Evolutionary conservation across 1,284 basidiomycete genomes (phyloP).

Genomic region (Ustilago lituana): DNA sequence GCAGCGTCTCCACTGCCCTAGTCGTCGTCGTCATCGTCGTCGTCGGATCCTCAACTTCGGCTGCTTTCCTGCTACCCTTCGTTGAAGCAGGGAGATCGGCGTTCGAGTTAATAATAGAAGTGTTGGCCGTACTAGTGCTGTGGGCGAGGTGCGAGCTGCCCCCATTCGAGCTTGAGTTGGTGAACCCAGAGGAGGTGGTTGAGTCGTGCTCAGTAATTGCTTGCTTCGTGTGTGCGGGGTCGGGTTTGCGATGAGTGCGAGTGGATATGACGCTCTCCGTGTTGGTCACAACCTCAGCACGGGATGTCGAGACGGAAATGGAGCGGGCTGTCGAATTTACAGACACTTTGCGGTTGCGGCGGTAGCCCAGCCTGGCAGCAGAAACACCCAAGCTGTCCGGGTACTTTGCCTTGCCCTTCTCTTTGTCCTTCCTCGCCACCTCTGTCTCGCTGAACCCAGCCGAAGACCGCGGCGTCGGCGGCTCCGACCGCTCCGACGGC

Average conservation of each 20-base stretch:
- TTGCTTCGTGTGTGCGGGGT: too few relatives aligned
- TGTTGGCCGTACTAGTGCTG: slow-evolving; percentile 17
- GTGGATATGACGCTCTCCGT: slow-evolving; percentile 32
- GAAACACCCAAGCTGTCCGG: slow-evolving; percentile 6
- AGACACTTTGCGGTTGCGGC: slow-evolving; percentile 33
- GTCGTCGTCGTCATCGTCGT: slow-evolving; percentile 2
- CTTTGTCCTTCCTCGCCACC: not conserved
- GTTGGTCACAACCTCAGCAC: slow-evolving; percentile 17
- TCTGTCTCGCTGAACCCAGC: slow-evolving; percentile 1
- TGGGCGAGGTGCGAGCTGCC: slow-evolving; percentile 7
- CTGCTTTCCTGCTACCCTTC: too few relatives aligned
- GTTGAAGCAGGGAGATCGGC: not conserved
- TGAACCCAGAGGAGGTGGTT: slow-evolving; percentile 13
- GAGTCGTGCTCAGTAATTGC: not conserved
- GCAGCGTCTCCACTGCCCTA: slow-evolving; percentile 18
- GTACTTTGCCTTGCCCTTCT: slow-evolving; percentile 7
- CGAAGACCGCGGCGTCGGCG: slow-evolving; percentile 13
- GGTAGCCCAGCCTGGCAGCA: not conserved
- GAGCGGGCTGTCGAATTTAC: slow-evolving; percentile 31
- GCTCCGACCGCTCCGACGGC: slow-evolving; percentile 26
- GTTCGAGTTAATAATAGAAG: slow-evolving; percentile 12
- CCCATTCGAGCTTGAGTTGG: not conserved
- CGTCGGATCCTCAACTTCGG: not conserved
- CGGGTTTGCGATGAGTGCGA: too few relatives aligned
- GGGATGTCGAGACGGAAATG: slow-evolving; percentile 25